Percentiles rank a stretch among this genome's conserved stretches.
Conservation (phyloP, 2,329 filamentous ascomycete species). For the Coniella vitis region DNA sequence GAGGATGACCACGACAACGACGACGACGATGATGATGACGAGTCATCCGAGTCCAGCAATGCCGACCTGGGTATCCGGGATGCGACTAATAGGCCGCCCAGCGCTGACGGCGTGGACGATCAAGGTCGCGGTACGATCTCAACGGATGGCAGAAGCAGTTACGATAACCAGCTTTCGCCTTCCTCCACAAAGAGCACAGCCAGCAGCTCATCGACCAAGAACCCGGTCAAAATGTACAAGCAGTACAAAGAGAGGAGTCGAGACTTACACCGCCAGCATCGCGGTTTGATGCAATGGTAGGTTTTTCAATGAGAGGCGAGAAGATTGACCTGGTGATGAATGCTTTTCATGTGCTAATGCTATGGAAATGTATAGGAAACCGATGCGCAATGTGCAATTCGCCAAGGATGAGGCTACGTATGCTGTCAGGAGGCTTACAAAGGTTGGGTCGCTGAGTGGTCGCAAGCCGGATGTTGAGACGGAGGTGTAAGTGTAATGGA, state of each 20-base stretch:
- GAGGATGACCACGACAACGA: conserved; percentile 25
- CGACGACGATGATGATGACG: conserved; percentile 33
- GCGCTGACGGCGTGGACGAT: conserved; percentile 10
- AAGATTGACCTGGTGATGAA: not conserved
- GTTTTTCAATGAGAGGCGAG: conserved; percentile 3
- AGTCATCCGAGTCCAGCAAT: conserved; percentile 28
- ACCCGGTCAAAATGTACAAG: conserved; percentile 51
- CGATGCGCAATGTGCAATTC: conserved; percentile 77
- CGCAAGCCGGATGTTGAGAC: conserved; percentile 86
- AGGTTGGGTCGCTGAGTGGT: conserved; percentile 70
- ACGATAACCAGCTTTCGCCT: conserved; percentile 3
- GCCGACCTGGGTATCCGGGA: conserved; percentile 56
- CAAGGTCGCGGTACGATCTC: conserved; percentile 11
- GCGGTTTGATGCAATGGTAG: conserved; percentile 87
- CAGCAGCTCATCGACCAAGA: conserved; percentile 32
- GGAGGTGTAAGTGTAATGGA: conserved; percentile 39
- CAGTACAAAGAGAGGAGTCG: conserved; percentile 62
- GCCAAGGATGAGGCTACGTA: conserved; percentile 82
- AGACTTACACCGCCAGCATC: conserved; percentile 75
- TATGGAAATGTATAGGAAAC: conserved; percentile 50
- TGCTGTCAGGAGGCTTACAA: conserved; percentile 67
- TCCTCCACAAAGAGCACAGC: conserved; percentile 22
- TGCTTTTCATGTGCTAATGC: too few species aligned
- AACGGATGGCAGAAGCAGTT: conserved; percentile 22
- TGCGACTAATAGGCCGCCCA: conserved; percentile 29